Conservation (phyloP, 2,329 filamentous ascomycete species). For the Neonectria ditissima region DNA sequence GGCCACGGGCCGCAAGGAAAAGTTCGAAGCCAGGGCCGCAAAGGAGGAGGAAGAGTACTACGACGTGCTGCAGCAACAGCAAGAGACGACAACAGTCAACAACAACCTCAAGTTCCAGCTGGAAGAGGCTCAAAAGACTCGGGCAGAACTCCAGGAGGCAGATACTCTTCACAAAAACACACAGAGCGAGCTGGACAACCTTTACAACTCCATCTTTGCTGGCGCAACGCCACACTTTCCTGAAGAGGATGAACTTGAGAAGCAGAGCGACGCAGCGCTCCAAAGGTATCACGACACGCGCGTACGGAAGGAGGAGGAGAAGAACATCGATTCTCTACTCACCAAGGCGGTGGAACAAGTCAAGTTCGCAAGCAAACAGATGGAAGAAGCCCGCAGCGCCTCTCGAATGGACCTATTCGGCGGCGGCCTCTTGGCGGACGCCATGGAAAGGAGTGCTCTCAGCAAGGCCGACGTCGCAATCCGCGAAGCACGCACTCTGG, state of each 20-base stretch:
- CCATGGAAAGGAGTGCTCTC: conserved; percentile 64
- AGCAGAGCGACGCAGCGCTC: conserved; percentile 47
- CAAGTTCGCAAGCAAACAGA: conserved; percentile 47
- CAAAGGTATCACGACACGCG: conserved; percentile 53
- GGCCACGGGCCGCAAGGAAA: conserved; percentile 57
- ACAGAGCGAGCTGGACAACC: conserved; percentile 58
- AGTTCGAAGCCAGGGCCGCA: conserved; percentile 54
- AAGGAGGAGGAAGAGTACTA: conserved; percentile 67
- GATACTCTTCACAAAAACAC: conserved; percentile 52
- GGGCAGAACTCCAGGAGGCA: conserved; percentile 51
- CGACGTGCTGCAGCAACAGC: conserved; percentile 61
- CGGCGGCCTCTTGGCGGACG: neutral
- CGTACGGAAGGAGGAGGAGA: conserved; percentile 52
- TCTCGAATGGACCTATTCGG: conserved; percentile 53
- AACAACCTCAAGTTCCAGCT: conserved; percentile 54
- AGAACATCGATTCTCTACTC: conserved; percentile 53
- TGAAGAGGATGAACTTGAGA: conserved; percentile 62
- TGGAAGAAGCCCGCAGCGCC: conserved; percentile 42
- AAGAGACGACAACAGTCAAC: conserved; percentile 56
- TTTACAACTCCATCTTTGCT: conserved; percentile 63
- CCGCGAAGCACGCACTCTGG: conserved; percentile 53
- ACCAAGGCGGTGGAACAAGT: conserved; percentile 52
- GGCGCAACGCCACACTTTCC: conserved; percentile 63
- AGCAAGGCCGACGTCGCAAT: conserved; percentile 59
- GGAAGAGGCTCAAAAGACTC: conserved; percentile 52